phyloP scores from a whole-genome alignment of 2,329 filamentous ascomycete species.

The Fusarium luffae region DNA sequence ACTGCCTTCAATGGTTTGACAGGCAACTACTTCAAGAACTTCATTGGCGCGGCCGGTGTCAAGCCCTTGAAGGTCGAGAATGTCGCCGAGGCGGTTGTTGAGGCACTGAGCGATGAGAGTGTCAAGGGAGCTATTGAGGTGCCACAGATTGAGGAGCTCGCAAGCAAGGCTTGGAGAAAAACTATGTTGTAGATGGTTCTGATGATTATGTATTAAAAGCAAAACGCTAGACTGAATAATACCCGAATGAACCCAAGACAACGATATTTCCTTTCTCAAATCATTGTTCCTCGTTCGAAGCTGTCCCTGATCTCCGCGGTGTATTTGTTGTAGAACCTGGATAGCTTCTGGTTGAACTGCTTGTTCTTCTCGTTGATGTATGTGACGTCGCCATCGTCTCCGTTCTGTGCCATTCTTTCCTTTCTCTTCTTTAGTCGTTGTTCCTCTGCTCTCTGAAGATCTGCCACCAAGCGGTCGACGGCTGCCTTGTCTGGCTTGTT shows the following conservation, averaged over 20 bases:
- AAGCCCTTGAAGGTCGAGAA: conserved; percentile 90
- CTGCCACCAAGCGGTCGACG: conserved; percentile 86
- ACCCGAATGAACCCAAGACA: conserved; percentile 30
- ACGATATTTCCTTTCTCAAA: conserved; percentile 62
- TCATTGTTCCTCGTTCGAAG: conserved; percentile 97
- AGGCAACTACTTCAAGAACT: conserved; percentile 77
- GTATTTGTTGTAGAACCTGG: conserved; percentile 98
- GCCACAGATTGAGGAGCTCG: conserved; percentile 82
- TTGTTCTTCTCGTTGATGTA: conserved; percentile 99
- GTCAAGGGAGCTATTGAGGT: conserved; percentile 82
- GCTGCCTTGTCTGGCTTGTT: conserved; percentile 89
- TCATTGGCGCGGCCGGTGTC: conserved; percentile 84
- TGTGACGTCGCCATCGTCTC: conserved; percentile 91
- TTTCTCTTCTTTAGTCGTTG: conserved; percentile 85
- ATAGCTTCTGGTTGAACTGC: conserved; percentile 98
- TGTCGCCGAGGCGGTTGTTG: conserved; percentile 89
- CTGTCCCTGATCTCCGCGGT: conserved; percentile 96
- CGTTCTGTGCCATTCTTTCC: conserved; percentile 79
- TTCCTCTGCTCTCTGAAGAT: conserved; percentile 90
- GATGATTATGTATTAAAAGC: conserved; percentile 30
- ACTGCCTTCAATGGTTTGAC: conserved; percentile 81
- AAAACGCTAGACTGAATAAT: conserved; percentile 51
- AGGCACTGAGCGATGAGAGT: conserved; percentile 80
- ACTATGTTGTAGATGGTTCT: conserved; percentile 76
- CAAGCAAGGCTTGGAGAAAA: conserved; percentile 86